These are phyloP conservation scores for Crithidia bombi DNA, from an alignment of 208 protist genomes.

Conservation along the genomic window DNA sequence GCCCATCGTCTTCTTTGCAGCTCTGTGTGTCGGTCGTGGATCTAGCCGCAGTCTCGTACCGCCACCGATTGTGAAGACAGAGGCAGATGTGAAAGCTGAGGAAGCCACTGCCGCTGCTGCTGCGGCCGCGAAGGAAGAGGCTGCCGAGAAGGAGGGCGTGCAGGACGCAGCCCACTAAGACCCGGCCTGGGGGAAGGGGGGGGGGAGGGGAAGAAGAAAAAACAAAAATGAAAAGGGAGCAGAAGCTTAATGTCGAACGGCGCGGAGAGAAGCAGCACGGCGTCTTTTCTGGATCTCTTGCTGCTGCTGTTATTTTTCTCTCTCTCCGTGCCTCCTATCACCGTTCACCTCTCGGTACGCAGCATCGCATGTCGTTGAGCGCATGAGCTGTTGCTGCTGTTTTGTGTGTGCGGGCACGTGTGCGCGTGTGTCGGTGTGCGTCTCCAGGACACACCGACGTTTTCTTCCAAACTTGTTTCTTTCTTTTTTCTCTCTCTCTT, in stretches of 20 bases:
- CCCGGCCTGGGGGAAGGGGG: neutral
- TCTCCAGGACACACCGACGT: too few relatives aligned
- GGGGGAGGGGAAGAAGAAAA: neutral
- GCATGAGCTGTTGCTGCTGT: too few relatives aligned
- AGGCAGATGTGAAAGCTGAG: conserved; percentile 3
- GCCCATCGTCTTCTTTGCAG: conserved; percentile 45
- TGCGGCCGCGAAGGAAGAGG: neutral
- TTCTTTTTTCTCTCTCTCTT: conserved; percentile 11
- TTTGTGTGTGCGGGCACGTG: too few relatives aligned
- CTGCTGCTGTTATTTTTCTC: too few relatives aligned
- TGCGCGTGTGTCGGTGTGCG: neutral
- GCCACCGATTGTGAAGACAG: conserved; percentile 33
- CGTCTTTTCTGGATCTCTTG: too few relatives aligned
- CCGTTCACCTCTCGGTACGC: too few relatives aligned
- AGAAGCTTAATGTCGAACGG: neutral
- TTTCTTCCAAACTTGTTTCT: neutral
- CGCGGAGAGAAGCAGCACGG: too few relatives aligned
- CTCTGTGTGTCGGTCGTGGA: conserved; percentile 48
- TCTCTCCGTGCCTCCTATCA: too few relatives aligned
- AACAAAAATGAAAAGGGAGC: neutral
- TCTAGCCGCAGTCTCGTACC: conserved; percentile 42
- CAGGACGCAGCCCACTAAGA: conserved; percentile 1
- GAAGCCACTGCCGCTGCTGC: conserved; percentile 13
- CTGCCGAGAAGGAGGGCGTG: conserved; percentile 1
- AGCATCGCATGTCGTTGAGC: too few relatives aligned